Evolutionary conservation across 768 basidiomycete genomes (phyloP).

Genomic region (Leccinum longicurvipes): DNA sequence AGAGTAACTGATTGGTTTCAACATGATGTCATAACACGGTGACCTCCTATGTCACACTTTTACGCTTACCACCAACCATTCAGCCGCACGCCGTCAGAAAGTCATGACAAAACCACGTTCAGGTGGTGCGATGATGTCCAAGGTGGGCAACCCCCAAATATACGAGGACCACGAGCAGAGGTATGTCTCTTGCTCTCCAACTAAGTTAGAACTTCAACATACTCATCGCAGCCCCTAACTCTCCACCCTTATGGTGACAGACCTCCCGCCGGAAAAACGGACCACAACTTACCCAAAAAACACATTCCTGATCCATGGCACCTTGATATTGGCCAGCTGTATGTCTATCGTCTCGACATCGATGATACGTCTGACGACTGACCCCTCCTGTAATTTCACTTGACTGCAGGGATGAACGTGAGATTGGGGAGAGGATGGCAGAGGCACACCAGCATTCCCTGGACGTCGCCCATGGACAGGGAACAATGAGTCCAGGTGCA

Average conservation of each 20-base stretch:
- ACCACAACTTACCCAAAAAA: slow-evolving; percentile 23
- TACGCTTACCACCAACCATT: background rate
- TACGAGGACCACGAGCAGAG: slow-evolving; percentile 49
- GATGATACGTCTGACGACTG: background rate
- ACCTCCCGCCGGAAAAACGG: slow-evolving; percentile 17
- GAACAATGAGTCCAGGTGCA: slow-evolving; percentile 26
- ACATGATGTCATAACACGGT: slow-evolving; percentile 13
- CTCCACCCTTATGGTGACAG: slow-evolving; percentile 9
- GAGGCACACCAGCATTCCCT: slow-evolving; percentile 32
- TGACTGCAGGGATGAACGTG: slow-evolving; percentile 40
- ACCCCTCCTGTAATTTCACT: background rate
- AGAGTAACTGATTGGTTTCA: background rate
- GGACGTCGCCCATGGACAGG: slow-evolving; percentile 24
- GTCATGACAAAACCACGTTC: slow-evolving; percentile 21
- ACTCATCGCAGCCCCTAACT: background rate
- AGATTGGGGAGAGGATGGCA: slow-evolving; percentile 36
- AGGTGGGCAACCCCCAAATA: slow-evolving; percentile 46
- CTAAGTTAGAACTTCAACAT: background rate
- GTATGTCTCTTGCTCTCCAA: slow-evolving; percentile 24
- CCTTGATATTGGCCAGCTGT: slow-evolving; percentile 33
- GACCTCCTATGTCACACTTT: background rate
- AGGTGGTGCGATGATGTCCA: slow-evolving; percentile 46
- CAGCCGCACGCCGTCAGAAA: background rate
- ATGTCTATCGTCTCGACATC: background rate
- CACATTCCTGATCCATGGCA: slow-evolving; percentile 36